A percentile compares a stretch with the other conserved stretches of the same genome.
phyloP scores from a whole-genome alignment of 805 yeast species.

The Teunomyces funiuensis region DNA sequence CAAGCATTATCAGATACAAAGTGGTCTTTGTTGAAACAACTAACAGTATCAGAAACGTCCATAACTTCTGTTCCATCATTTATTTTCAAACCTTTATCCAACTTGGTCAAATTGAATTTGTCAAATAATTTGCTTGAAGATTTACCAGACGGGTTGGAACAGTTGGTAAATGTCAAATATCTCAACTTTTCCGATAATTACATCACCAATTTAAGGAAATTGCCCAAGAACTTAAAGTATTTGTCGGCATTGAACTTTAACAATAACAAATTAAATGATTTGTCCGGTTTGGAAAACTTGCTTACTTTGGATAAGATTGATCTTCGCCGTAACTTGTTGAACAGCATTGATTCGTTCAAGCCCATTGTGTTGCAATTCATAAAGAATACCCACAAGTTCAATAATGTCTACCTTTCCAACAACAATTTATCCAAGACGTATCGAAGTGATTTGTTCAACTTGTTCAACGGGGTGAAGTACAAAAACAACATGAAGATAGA shows the following conservation, averaged over 20 bases:
- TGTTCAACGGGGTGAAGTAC: constrained; percentile 53
- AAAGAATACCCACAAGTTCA: constrained; percentile 31
- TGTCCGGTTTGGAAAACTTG: constrained; percentile 48
- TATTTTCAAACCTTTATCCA: constrained; percentile 39
- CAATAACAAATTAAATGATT: constrained; percentile 43
- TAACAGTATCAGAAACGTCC: constrained; percentile 41
- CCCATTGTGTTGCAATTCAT: constrained; percentile 38
- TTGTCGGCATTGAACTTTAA: constrained; percentile 51
- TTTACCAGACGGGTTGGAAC: constrained; percentile 55
- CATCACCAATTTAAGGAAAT: constrained; percentile 31
- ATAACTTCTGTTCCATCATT: constrained; percentile 34
- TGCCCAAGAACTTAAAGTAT: constrained; percentile 33
- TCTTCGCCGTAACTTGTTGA: constrained; percentile 47
- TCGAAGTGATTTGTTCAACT: constrained; percentile 54
- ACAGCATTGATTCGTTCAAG: constrained; percentile 30
- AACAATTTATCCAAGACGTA: constrained; percentile 48
- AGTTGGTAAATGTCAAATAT: constrained; percentile 48
- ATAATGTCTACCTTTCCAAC: constrained; percentile 40
- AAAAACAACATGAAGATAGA: constrained; percentile 51
- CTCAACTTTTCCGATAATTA: constrained; percentile 44
- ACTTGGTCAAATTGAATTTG: constrained; percentile 50
- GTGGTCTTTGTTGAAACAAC: constrained; percentile 43
- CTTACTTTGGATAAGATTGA: constrained; percentile 49
- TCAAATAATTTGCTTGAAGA: constrained; percentile 51
- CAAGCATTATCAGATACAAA: constrained; percentile 32